These are phyloP conservation scores for Xanthoconium stramineum DNA, from an alignment of 768 basidiomycete species.

Conservation along the genomic window DNA sequence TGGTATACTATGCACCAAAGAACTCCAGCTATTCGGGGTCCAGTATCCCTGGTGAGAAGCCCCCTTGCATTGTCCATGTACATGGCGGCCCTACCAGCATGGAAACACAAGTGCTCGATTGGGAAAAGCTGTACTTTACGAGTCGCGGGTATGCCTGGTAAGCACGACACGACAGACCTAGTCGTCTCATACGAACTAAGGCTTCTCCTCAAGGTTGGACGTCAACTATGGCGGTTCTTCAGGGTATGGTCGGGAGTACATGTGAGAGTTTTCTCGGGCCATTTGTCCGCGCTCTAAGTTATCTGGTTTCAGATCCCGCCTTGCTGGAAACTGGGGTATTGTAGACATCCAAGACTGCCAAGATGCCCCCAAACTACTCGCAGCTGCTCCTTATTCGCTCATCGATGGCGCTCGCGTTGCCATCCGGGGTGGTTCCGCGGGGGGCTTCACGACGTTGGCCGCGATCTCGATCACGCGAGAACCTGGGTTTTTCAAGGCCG, in stretches of 20 bases:
- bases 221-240: conserved; percentile 78
- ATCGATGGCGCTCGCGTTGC: conserved; percentile 62
- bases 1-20: conserved; percentile 63
- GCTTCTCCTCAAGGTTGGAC: conserved; percentile 46
- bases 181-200: neutral
- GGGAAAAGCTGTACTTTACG: conserved; percentile 64
- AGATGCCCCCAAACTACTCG: conserved; percentile 50
- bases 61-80: conserved; percentile 61
- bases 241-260: conserved; percentile 69
- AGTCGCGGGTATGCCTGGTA: conserved; percentile 74
- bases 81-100: conserved; percentile 73
- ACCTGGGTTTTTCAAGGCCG: conserved; percentile 52
- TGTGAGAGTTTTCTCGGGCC: conserved; percentile 26
- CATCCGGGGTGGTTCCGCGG: conserved; percentile 71
- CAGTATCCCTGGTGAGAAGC: conserved; percentile 48
- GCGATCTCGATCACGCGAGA: conserved; percentile 41
- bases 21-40: conserved; percentile 58
- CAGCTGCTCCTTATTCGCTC: conserved; percentile 43
- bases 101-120: conserved; percentile 44
- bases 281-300: neutral
- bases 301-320: conserved; percentile 38
- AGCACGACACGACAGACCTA: conserved; percentile 1
- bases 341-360: conserved; percentile 67
- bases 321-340: conserved; percentile 68
- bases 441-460: conserved; percentile 66